A percentile compares a stretch with the other conserved stretches of the same genome.
Conservation (phyloP, 345 rosid genomes). For the Salix purpurea region DNA sequence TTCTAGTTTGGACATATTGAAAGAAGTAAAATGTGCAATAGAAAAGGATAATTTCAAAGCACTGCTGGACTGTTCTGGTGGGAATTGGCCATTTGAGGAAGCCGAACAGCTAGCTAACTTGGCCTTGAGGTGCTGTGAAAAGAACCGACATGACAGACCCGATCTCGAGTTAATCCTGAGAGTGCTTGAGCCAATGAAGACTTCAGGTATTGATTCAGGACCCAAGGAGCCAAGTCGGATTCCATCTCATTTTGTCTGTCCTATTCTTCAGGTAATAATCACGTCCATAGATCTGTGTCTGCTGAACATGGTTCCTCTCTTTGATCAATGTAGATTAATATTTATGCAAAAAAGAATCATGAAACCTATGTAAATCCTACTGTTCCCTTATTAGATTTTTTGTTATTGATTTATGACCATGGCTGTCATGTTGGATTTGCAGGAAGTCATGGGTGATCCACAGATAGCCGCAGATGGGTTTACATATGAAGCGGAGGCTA, state of each 20-base stretch:
- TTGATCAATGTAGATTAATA: no score
- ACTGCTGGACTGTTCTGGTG: constrained; percentile 62
- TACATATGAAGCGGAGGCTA: constrained; percentile 86
- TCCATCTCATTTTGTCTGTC: constrained; percentile 87
- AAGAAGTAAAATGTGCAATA: constrained; percentile 60
- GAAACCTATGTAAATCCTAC: no score
- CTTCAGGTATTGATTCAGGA: constrained; percentile 24
- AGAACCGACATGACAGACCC: constrained; percentile 42
- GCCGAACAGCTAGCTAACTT: constrained; percentile 50
- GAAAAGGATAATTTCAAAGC: constrained; percentile 52
- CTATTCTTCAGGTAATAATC: constrained; percentile 71
- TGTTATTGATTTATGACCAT: background rate
- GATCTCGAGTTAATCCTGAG: constrained; percentile 50
- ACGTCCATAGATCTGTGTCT: background rate
- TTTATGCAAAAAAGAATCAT: no score
- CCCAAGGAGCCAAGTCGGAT: constrained; percentile 42
- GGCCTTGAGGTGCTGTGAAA: constrained; percentile 70
- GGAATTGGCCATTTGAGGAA: constrained; percentile 69
- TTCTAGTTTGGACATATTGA: constrained; percentile 42
- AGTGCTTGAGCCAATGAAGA: constrained; percentile 51
- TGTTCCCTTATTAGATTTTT: background rate
- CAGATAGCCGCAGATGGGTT: constrained; percentile 85
- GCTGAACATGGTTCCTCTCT: no score
- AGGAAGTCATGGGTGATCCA: constrained; percentile 87
- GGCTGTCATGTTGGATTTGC: constrained; percentile 19